Percentiles rank a stretch among this genome's conserved stretches.
phyloP scores from a whole-genome alignment of 2,329 filamentous ascomycete species.

The Emergomyces orientalis region DNA sequence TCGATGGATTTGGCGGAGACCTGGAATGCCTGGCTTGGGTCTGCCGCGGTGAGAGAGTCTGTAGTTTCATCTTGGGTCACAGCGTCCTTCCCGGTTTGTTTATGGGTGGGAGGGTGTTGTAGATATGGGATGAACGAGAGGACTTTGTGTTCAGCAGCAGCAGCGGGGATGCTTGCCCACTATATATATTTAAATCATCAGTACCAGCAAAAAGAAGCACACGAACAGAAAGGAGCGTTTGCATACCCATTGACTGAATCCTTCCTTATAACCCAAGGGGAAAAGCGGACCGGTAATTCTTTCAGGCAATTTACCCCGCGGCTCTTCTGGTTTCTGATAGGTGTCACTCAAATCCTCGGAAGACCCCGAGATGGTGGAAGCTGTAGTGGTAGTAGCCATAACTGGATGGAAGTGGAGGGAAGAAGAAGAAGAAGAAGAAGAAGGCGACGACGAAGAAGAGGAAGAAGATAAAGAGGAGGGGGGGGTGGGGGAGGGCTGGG shows the following conservation, averaged over 20 bases:
- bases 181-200: constrained; percentile 27
- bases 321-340: constrained; percentile 15
- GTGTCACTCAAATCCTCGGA: constrained; percentile 23
- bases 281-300: constrained; percentile 49
- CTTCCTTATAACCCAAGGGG: constrained; percentile 83
- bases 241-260: constrained; percentile 68
- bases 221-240: constrained; percentile 7
- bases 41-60: constrained; percentile 28
- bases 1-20: constrained; percentile 42
- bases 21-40: constrained; percentile 33
- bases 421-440: neutral
- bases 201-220: constrained; percentile 11
- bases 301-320: constrained; percentile 25
- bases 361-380: constrained; percentile 14
- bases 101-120: constrained; percentile 59
- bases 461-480: neutral
- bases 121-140: constrained; percentile 79
- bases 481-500: neutral
- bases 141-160: constrained; percentile 77
- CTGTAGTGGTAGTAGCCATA: constrained; percentile 13
- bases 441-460: too few species aligned
- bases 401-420: constrained; percentile 8
- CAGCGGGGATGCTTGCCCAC: constrained; percentile 81
- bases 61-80: constrained; percentile 9
- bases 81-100: constrained; percentile 46